Evolutionary conservation across 2,329 filamentous ascomycete genomes (phyloP), one percentile per base, ranked within the genome.

Genomic region (Xylaria sp.): DNA sequence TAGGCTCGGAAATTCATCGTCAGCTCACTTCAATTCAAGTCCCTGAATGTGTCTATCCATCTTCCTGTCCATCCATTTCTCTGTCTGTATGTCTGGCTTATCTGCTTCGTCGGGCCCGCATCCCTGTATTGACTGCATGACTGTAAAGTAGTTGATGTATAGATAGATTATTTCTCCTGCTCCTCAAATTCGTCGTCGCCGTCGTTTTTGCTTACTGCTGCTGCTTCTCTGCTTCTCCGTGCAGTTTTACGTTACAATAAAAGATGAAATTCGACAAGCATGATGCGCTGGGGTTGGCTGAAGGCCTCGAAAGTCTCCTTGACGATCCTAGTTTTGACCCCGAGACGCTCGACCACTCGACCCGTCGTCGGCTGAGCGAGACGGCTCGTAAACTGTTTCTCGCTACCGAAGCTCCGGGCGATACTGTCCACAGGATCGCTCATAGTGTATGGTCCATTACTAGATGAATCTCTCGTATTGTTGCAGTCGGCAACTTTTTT

Each of bases 351-450:
- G 67, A 71, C 41, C 33, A 63, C 43, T 51, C 63, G 3, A 67
- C 64, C n/a, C 70, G 70, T 6, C 68, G 65, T 15, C 49, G 66
- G 31, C 46, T 72, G 5, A 68, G 70, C 25, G 68, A 72, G 65
- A 60, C 62, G n/a, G 70, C 68, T 13, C 58, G 64, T 2, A 72
- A 69, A 28, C 56, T 72, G 18, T 64, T 62, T 9, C 56, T 71
- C 1, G 65, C 59, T 10, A 72, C 66, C 2, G 70, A 72, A 36
- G 59, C 68, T 5, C 58, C 49, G 2, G 68, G 68, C 0, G 70
- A 71, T 58, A 71, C 68, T 6, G 61, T 64, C 25, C 68, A 72
- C 18, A 31, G 70, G 60, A 64, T 72, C 28, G 63, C 56, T 57
- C 59, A 71, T 31, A 46, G 41, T 46, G 41, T 46, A 25, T 41